Evolutionary conservation across 768 basidiomycete genomes (phyloP).

Genomic region (Amanita thiersii): DNA sequence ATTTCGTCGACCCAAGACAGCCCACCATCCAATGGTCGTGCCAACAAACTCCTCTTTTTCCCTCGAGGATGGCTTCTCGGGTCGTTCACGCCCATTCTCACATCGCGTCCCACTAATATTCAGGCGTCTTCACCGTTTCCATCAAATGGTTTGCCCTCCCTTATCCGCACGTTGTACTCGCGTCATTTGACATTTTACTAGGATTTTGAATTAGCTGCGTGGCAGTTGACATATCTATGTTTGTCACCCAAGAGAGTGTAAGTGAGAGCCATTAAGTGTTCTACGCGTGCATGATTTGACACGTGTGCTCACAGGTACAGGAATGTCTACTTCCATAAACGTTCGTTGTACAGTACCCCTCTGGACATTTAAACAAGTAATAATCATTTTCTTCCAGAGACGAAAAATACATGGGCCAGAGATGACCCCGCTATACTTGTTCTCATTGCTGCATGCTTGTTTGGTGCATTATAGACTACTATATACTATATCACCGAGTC

Average conservation of each 20-base stretch:
- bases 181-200: conserved; percentile 20
- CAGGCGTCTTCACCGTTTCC: conserved; percentile 68
- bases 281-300: conserved; percentile 9
- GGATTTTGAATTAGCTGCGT: conserved; percentile 96
- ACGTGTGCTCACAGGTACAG: conserved; percentile 56
- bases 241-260: conserved; percentile 89
- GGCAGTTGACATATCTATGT: conserved; percentile 93
- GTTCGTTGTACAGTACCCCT: conserved; percentile 33
- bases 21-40: conserved; percentile 29
- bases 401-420: conserved; percentile 96
- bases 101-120: conserved; percentile 75
- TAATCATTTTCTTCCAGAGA: conserved; percentile 46
- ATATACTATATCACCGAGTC: background rate
- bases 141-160: conserved; percentile 65
- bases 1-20: conserved; percentile 25
- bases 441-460: conserved; percentile 72
- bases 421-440: conserved; percentile 96
- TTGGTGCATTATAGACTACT: conserved; percentile 36
- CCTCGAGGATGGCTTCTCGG: conserved; percentile 29
- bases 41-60: conserved; percentile 30
- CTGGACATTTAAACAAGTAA: conserved; percentile 3
- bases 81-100: conserved; percentile 28
- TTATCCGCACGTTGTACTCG: background rate
- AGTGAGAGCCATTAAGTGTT: conserved; percentile 18
- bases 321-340: conserved; percentile 97